Evolutionary conservation across 805 yeast genomes (phyloP).

Genomic region (Cephaloascus albidus): DNA sequence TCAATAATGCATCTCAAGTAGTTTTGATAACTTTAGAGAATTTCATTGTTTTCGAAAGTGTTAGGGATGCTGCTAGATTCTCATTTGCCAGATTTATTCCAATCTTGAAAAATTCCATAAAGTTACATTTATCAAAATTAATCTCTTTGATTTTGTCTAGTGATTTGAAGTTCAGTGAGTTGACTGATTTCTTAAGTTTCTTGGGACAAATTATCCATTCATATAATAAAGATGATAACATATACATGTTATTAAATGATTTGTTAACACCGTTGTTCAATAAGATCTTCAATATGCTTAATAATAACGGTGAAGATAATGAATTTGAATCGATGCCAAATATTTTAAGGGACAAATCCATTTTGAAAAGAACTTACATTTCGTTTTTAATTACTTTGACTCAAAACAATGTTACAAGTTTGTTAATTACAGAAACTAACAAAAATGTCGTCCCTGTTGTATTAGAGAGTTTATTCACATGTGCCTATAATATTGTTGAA

Average conservation of each 20-base stretch:
- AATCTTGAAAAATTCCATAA: constrained; percentile 41
- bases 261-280: constrained; percentile 66
- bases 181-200: constrained; percentile 76
- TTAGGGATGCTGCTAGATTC: constrained; percentile 81
- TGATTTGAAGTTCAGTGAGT: constrained; percentile 51
- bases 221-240: constrained; percentile 54
- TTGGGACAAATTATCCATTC: constrained; percentile 81
- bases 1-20: constrained; percentile 70
- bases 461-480: constrained; percentile 54
- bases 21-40: constrained; percentile 76
- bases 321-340: constrained; percentile 41
- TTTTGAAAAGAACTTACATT: constrained; percentile 62
- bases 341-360: constrained; percentile 51
- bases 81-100: constrained; percentile 84
- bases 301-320: constrained; percentile 17
- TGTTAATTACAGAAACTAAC: constrained; percentile 65
- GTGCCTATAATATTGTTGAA: constrained; percentile 55
- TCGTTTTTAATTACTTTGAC: constrained; percentile 61
- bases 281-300: constrained; percentile 47
- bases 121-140: constrained; percentile 52
- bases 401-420: constrained; percentile 70
- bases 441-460: constrained; percentile 49
- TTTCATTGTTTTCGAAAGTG: constrained; percentile 52
- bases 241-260: constrained; percentile 67
- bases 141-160: constrained; percentile 50